A percentile compares a stretch with the other conserved stretches of the same genome.
phyloP scores from a whole-genome alignment of 2,329 filamentous ascomycete species.

The Fusarium sp. region DNA sequence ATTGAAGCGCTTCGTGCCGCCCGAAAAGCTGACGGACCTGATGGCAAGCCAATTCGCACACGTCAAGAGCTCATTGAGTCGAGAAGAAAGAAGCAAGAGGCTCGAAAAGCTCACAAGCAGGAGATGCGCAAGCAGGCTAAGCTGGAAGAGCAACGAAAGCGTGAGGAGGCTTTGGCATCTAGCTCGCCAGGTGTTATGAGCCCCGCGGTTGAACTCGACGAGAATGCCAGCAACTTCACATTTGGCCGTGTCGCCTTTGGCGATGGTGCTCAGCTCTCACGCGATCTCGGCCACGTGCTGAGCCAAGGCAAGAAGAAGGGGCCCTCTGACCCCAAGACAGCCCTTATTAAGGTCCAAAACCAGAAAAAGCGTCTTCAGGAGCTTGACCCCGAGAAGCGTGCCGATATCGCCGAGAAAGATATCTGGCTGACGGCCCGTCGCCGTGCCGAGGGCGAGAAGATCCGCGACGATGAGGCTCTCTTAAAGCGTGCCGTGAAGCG shows the following conservation, averaged over 20 bases:
- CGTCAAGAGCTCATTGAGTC: slow-evolving; percentile 93
- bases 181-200: slow-evolving; percentile 70
- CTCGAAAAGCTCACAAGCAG: slow-evolving; percentile 89
- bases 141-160: slow-evolving; percentile 77
- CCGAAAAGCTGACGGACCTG: slow-evolving; percentile 85
- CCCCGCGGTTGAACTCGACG: slow-evolving; percentile 61
- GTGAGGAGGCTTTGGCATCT: slow-evolving; percentile 70
- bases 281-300: slow-evolving; percentile 71
- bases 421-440: slow-evolving; percentile 91
- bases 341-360: slow-evolving; percentile 85
- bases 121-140: slow-evolving; percentile 80
- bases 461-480: slow-evolving; percentile 84
- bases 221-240: slow-evolving; percentile 74
- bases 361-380: slow-evolving; percentile 82
- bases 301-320: slow-evolving; percentile 74
- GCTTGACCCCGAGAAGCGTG: slow-evolving; percentile 82
- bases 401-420: slow-evolving; percentile 92
- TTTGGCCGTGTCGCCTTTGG: slow-evolving; percentile 93
- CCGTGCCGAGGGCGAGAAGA: slow-evolving; percentile 86
- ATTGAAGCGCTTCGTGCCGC: slow-evolving; percentile 86
- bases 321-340: slow-evolving; percentile 83
- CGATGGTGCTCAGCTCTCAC: slow-evolving; percentile 83
- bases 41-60: slow-evolving; percentile 80
- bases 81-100: slow-evolving; percentile 84
- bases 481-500: slow-evolving; percentile 96